Evolutionary conservation across 805 yeast genomes (phyloP).

Genomic region (Sugiyamaella valdiviana): DNA sequence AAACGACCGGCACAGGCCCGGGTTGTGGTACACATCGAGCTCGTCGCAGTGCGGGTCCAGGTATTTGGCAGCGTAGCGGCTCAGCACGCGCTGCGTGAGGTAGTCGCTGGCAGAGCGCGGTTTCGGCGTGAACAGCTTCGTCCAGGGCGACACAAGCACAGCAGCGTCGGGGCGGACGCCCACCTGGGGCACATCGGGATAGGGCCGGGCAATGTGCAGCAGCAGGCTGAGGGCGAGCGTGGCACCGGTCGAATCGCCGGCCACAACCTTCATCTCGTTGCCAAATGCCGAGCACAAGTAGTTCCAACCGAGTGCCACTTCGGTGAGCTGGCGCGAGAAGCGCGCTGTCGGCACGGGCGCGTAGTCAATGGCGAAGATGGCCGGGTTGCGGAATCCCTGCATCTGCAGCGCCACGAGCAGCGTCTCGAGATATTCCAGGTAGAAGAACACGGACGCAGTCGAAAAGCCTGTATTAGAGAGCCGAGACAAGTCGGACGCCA

Average conservation of each 20-base stretch:
- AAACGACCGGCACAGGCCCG: conserved; percentile 29
- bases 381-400: conserved; percentile 48
- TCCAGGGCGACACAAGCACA: conserved; percentile 33
- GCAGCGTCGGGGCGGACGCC: conserved; percentile 28
- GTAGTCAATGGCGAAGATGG: conserved; percentile 36
- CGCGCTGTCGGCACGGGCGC: conserved; percentile 13
- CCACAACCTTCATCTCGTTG: conserved; percentile 30
- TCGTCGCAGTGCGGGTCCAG: conserved; percentile 15
- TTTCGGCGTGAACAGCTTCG: conserved; percentile 16
- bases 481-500: background rate
- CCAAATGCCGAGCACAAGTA: conserved; percentile 25
- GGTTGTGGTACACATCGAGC: conserved; percentile 29
- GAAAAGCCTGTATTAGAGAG: conserved; percentile 23
- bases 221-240: conserved; percentile 36
- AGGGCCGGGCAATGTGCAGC: conserved; percentile 35
- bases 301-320: conserved; percentile 32
- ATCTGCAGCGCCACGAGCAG: conserved; percentile 38
- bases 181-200: conserved; percentile 15
- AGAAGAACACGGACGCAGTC: conserved; percentile 36
- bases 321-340: conserved; percentile 28
- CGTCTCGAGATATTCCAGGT: conserved; percentile 41
- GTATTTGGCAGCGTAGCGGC: conserved; percentile 11
- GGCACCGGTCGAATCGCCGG: conserved; percentile 49
- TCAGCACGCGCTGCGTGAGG: conserved; percentile 13
- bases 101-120: conserved; percentile 16